phyloP scores from a whole-genome alignment of 805 yeast species.

The Middelhovenomyces tepae region DNA sequence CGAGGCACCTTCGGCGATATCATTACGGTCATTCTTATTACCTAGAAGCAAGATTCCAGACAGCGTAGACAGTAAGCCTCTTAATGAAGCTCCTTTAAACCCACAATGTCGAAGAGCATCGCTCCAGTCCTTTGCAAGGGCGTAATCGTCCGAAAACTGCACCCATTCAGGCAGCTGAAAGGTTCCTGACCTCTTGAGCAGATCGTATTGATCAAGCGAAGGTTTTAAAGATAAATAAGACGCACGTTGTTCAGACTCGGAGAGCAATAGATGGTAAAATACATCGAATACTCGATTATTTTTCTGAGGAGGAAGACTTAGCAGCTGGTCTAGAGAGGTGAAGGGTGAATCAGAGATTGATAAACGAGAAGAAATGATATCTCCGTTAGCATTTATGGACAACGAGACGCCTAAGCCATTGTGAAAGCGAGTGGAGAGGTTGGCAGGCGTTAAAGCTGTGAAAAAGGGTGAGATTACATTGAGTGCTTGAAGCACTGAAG shows the following conservation, averaged over 20 bases:
- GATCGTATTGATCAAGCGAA: constrained; percentile 22
- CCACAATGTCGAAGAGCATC: constrained; percentile 29
- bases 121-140: constrained; percentile 34
- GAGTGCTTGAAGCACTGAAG: constrained; percentile 27
- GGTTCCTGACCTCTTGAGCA: constrained; percentile 23
- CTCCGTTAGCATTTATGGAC: constrained; percentile 26
- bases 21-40: constrained; percentile 23
- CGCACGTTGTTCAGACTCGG: constrained; percentile 23
- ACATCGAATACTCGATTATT: constrained; percentile 29
- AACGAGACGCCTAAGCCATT: constrained; percentile 26
- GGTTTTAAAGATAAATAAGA: constrained; percentile 24
- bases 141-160: constrained; percentile 28
- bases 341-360: constrained; percentile 24
- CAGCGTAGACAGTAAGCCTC: constrained; percentile 27
- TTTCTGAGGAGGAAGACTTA: constrained; percentile 18
- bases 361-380: constrained; percentile 25
- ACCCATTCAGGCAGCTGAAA: constrained; percentile 29
- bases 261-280: constrained; percentile 28
- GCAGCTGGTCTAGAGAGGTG: constrained; percentile 24
- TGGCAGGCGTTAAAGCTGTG: constrained; percentile 29
- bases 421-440: constrained; percentile 27
- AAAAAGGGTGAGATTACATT: constrained; percentile 31
- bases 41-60: constrained; percentile 33
- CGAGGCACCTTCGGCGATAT: constrained; percentile 33
- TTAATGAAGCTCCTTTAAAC: constrained; percentile 24